These are phyloP conservation scores for Umbelopsis ramanniana DNA, from an alignment of 192 early-diverging fungal species.

Conservation along the genomic window DNA sequence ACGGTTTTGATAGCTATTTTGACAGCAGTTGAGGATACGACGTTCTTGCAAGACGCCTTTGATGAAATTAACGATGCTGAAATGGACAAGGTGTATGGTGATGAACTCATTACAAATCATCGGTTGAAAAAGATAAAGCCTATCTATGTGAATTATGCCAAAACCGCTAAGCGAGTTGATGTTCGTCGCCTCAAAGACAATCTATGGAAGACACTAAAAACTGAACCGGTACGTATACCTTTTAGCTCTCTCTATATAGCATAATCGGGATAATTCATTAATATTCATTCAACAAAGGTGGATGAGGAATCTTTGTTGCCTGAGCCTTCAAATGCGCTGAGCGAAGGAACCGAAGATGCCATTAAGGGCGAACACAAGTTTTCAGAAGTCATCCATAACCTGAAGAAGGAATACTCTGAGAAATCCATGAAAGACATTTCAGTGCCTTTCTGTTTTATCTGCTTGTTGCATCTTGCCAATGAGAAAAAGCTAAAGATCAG, in stretches of 20 bases:
- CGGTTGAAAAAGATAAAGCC: constrained; percentile 70
- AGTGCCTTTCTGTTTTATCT: constrained; percentile 97
- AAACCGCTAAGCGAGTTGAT: constrained; percentile 91
- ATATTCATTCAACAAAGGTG: too few relatives aligned
- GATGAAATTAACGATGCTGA: constrained; percentile 46
- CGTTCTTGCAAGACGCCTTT: constrained; percentile 42
- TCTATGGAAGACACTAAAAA: constrained; percentile 81
- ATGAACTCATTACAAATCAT: constrained; percentile 36
- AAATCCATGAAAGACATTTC: constrained; percentile 90
- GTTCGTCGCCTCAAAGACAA: constrained; percentile 97
- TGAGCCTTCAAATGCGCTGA: neutral
- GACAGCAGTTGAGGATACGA: constrained; percentile 39
- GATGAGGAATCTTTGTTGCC: too few relatives aligned
- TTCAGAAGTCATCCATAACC: constrained; percentile 69
- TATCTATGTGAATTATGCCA: constrained; percentile 78
- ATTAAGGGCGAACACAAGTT: constrained; percentile 72
- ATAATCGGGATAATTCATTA: too few relatives aligned
- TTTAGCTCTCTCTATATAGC: too few relatives aligned
- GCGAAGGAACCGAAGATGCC: neutral
- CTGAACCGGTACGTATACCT: neutral
- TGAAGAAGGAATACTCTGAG: constrained; percentile 77
- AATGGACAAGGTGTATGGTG: constrained; percentile 38
- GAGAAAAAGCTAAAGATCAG: constrained; percentile 72
- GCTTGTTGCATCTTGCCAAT: constrained; percentile 94
- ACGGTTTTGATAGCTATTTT: constrained; percentile 10